phyloP scores from a whole-genome alignment of 176 grass and related monocot genomes.

The Oryza glaberrima region DNA sequence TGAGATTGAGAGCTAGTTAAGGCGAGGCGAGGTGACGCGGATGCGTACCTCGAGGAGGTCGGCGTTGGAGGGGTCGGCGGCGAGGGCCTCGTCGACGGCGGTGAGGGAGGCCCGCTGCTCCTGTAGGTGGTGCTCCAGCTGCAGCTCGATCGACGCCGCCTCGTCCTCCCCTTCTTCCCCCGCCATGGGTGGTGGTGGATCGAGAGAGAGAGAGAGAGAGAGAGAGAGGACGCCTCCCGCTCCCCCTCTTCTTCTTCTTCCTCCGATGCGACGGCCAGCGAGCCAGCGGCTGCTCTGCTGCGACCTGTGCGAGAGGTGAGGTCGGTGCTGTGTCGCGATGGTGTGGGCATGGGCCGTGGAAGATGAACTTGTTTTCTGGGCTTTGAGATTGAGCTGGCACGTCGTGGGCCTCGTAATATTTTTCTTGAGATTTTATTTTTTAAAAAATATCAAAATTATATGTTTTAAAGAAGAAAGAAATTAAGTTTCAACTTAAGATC shows the following conservation, averaged over 20 bases:
- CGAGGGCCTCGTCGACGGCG: slow-evolving; percentile 86
- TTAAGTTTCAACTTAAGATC: no score
- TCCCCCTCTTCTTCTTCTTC: background rate
- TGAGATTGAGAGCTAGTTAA: background rate
- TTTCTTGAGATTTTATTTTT: no score
- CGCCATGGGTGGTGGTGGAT: slow-evolving; percentile 39
- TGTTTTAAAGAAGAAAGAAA: no score
- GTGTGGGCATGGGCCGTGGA: background rate
- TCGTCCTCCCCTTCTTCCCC: slow-evolving; percentile 51
- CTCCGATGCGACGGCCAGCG: background rate
- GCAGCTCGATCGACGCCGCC: slow-evolving; percentile 66
- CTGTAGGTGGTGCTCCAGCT: slow-evolving; percentile 81
- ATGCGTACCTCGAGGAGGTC: slow-evolving; percentile 69
- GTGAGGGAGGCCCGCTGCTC: slow-evolving; percentile 87
- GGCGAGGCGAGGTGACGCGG: background rate
- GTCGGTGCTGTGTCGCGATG: no score
- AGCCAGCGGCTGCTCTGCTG: background rate
- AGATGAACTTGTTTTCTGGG: background rate
- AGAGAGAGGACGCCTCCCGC: background rate
- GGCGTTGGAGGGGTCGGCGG: slow-evolving; percentile 66
- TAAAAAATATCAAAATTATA: no score
- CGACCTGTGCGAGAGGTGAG: background rate
- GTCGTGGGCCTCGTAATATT: no score
- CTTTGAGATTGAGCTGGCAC: no score
- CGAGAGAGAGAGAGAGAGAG: background rate